Base-by-base conservation (phyloP, 192 early-diverging fungal species). In the Linnemannia elongata region DNA sequence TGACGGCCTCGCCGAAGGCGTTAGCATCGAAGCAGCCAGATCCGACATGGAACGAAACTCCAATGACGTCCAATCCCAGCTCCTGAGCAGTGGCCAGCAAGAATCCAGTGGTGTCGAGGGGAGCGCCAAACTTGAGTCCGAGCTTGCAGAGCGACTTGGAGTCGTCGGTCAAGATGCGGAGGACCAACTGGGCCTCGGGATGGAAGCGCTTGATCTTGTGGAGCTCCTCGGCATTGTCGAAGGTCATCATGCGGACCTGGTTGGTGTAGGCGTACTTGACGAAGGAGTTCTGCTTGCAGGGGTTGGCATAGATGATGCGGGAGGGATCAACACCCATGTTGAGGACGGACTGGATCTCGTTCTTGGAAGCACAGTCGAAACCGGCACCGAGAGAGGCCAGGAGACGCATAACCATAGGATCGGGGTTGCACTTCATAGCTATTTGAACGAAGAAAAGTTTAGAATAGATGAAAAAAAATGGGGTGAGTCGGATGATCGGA, bases 151-250 rank as follows among this genome's bases (percentile, higher is more conserved):
- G 80, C 38, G 97, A 95, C 77, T 94, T 93, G 35, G 97, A 98
- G 88, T 98, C 98, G 88, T 99, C 98, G 6, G 96, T 93, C 75
- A 98, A 91, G 84, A 99, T 97, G 78, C 98, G 96, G 74, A 99
- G 90, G 22, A 99, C 94, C 72, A 97, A 90, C 81, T 95, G 90
- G 33, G 98, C 97, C 66, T 93, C 88, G 73, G 97, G 96, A 85
- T 95, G 93, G 76, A 91, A 88, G 72, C 89, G 82, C 89, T 96
- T 95, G 82, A 99, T 94, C 92, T 99, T 99, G 92, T 91, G 91
- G 24, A 99, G 95, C 89, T 99, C 98, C 90, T 99, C 98, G 20
- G 94, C 94, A 92, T 99, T 99, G 90, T 99, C 98, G 90, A 99
- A 99, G 35, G 98, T 99, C 96, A 99, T 97, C 93, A 96, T 94